Percentiles rank a stretch among this genome's conserved stretches.
phyloP scores from a whole-genome alignment of 2,329 filamentous ascomycete genomes.

The Aspergillus tamarii region DNA sequence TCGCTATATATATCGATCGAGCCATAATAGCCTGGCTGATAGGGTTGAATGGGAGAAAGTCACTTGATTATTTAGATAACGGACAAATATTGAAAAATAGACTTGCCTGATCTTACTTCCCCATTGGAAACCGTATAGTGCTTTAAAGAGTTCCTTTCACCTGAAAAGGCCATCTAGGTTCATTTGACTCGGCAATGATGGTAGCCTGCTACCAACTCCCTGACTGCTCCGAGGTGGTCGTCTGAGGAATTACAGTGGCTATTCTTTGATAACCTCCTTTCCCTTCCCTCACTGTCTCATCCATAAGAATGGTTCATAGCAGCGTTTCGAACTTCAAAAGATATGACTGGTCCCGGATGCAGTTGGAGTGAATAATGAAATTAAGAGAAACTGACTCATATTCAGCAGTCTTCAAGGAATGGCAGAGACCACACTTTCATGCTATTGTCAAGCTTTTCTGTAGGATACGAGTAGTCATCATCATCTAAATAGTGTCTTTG shows the following conservation, averaged over 20 bases:
- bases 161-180: neutral
- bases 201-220: neutral
- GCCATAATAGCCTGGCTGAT: neutral
- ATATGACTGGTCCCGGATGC: neutral
- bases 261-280: neutral
- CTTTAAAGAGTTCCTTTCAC: neutral
- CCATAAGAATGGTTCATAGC: neutral
- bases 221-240: neutral
- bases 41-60: no score
- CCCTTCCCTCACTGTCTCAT: neutral
- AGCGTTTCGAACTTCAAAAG: neutral
- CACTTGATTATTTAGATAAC: neutral
- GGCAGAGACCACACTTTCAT: slow-evolving; percentile 47
- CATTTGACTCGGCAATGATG: neutral
- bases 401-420: slow-evolving; percentile 14
- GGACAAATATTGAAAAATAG: neutral
- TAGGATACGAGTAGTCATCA: slow-evolving; percentile 11
- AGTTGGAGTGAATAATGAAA: neutral
- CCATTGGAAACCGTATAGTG: neutral
- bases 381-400: neutral
- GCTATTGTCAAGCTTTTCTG: slow-evolving; percentile 36
- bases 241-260: neutral
- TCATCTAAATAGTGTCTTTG: slow-evolving; percentile 36
- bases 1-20: neutral
- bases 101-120: neutral